Evolutionary conservation across 169 alveolate species (phyloP).

Genomic region (Theileria sp.): DNA sequence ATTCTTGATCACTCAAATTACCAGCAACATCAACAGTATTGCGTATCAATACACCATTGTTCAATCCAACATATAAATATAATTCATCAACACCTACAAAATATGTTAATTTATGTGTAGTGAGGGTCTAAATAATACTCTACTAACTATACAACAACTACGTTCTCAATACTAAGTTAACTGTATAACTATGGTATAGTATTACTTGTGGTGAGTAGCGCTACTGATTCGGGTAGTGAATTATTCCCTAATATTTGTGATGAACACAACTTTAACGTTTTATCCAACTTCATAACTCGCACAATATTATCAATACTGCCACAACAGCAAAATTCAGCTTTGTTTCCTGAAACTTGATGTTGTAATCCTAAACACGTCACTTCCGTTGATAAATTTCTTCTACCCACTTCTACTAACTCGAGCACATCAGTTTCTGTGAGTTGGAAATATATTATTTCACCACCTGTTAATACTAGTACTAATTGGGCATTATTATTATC

Average conservation of each 20-base stretch:
- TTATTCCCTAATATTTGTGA: conserved; percentile 89
- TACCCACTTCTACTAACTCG: conserved; percentile 81
- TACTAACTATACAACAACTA: conserved; percentile 20
- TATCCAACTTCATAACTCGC: conserved; percentile 89
- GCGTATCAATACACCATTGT: conserved; percentile 93
- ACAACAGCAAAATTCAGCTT: conserved; percentile 90
- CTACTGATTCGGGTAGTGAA: conserved; percentile 81
- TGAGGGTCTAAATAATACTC: no score
- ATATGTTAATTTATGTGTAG: no score
- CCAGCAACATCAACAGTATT: conserved; percentile 94
- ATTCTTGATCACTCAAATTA: conserved; percentile 91
- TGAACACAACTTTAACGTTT: conserved; percentile 84
- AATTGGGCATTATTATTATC: conserved; percentile 90
- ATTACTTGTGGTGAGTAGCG: background rate
- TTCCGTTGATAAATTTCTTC: conserved; percentile 79
- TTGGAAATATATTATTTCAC: conserved; percentile 91
- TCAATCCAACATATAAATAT: conserved; percentile 91
- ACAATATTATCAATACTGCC: conserved; percentile 93
- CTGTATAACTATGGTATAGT: conserved; percentile 24
- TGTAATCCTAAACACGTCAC: conserved; percentile 85
- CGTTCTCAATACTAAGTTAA: background rate
- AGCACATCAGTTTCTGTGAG: conserved; percentile 81
- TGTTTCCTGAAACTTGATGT: conserved; percentile 88
- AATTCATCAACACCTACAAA: conserved; percentile 5
- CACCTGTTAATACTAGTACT: conserved; percentile 87